Base-by-base conservation (phyloP, 257 asterid genomes). In the Avicennia marina region DNA sequence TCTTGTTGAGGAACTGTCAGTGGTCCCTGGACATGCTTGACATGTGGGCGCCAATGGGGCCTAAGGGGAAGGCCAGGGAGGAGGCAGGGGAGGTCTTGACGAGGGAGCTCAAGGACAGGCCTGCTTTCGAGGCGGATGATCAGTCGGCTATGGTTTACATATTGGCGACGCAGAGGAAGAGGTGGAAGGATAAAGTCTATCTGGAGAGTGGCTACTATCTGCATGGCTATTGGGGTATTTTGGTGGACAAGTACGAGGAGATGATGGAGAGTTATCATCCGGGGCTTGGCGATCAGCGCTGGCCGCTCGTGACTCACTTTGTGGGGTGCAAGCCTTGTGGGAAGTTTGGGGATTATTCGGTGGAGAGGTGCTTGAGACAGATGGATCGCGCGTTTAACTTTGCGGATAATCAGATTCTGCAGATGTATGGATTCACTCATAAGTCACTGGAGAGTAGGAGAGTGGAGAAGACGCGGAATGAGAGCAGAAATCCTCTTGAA, bases 321-420 rank as follows among this genome's bases (percentile, higher is more conserved):
- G 98, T 91, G 75, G 98, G 98, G 21, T 91, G 98, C 65, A 91
- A 91, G 75, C 98, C 98, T 40, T 91, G 98, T 71, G 94, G 82
- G 19, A 90, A 87, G 52, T 82, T 87, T 16, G 93, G 95, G 58
- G 98, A 90, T 85, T 83, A 83, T 64, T 77, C 96, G 0, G 93
- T 87, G 5, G 98, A 87, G 84, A 82, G 86, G 68, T 90, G 98
- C 59, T 81, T 90, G 79, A 90, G 81, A 63, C 96, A 90, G 76
- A 87, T 89, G 97, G 97, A 89, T 34, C 77, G 97, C 0, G 97
- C 97, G 1, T 81, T 81, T 54, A 76, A 86, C 76, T 86, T 89
- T 53, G 97, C 77, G 32, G 95, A 86, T 45, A 80, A 86, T 62
- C 97, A 89, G 78, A 81, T 89, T 22, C 78, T 89, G 53, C 94